Conservation (phyloP, 345 rosid species). For the Camelina sativa region DNA sequence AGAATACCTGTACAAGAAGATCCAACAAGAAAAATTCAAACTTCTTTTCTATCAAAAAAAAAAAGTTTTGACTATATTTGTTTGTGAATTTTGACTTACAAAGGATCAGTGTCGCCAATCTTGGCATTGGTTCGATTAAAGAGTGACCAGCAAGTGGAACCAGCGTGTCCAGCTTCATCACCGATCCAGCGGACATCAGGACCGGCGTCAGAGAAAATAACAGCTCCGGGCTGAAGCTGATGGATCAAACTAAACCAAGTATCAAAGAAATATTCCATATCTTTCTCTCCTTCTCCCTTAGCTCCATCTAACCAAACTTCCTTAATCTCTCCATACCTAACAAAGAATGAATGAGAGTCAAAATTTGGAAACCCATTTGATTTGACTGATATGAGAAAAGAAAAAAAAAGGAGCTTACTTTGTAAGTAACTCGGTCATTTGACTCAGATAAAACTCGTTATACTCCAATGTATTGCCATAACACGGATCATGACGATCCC, state of each 20-base stretch:
- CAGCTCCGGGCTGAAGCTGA: slow-evolving; percentile 77
- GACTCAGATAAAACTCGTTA: slow-evolving; percentile 84
- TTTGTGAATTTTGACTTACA: slow-evolving; percentile 47
- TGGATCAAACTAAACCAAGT: slow-evolving; percentile 80
- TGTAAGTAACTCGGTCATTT: slow-evolving; percentile 83
- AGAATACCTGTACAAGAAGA: slow-evolving; percentile 53
- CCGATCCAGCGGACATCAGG: slow-evolving; percentile 87
- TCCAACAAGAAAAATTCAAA: neutral
- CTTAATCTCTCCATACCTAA: slow-evolving; percentile 83
- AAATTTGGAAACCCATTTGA: neutral
- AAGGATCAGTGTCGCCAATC: slow-evolving; percentile 67
- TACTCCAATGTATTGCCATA: slow-evolving; percentile 86
- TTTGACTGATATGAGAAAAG: neutral
- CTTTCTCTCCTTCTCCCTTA: slow-evolving; percentile 73
- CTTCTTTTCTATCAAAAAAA: neutral
- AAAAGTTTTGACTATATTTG: too few species aligned
- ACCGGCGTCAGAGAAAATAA: slow-evolving; percentile 85
- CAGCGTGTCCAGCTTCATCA: slow-evolving; percentile 75
- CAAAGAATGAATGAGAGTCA: neutral
- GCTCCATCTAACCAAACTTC: slow-evolving; percentile 91
- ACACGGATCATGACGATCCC: slow-evolving; percentile 81
- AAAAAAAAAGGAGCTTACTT: slow-evolving; percentile 48
- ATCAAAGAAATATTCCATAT: slow-evolving; percentile 78
- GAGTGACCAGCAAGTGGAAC: slow-evolving; percentile 83
- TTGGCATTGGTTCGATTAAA: slow-evolving; percentile 63